Conservation (phyloP, 192 early-diverging fungal genomes). For the Rhizophagus sp. region DNA sequence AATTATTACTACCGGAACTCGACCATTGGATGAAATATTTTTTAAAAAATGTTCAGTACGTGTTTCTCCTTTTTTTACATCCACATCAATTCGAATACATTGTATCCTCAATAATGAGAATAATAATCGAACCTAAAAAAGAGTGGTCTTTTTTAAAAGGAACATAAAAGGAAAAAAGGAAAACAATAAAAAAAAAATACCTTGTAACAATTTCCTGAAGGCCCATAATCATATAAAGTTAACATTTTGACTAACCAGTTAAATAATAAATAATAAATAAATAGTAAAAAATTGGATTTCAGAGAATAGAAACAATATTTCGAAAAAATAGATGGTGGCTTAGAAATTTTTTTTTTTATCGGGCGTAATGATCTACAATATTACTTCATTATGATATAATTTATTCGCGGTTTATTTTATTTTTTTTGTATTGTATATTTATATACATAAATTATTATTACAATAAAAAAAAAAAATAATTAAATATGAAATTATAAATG, state of each 20-base stretch:
- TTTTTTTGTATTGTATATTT: no score
- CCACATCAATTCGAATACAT: constrained; percentile 1
- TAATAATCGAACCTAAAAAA: constrained; percentile 22
- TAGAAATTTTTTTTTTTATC: no score
- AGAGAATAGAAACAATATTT: no score
- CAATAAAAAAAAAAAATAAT: no score
- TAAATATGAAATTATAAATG: no score
- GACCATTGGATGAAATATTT: constrained; percentile 1
- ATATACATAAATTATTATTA: no score
- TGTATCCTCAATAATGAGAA: constrained; percentile 22
- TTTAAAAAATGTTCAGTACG: not conserved
- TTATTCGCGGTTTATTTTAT: no score
- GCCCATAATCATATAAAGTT: constrained; percentile 9
- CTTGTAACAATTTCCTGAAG: constrained; percentile 23
- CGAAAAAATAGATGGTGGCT: no score
- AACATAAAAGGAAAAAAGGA: not conserved
- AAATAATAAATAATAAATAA: no score
- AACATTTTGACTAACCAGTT: not conserved
- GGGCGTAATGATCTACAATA: no score
- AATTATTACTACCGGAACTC: constrained; percentile 14
- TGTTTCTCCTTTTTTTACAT: constrained; percentile 20
- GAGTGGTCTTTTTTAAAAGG: not conserved
- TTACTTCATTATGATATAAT: no score
- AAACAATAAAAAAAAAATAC: not conserved
- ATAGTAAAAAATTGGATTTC: no score